Evolutionary conservation across 2,329 filamentous ascomycete species (phyloP).

Genomic region (Colletotrichum magnum): DNA sequence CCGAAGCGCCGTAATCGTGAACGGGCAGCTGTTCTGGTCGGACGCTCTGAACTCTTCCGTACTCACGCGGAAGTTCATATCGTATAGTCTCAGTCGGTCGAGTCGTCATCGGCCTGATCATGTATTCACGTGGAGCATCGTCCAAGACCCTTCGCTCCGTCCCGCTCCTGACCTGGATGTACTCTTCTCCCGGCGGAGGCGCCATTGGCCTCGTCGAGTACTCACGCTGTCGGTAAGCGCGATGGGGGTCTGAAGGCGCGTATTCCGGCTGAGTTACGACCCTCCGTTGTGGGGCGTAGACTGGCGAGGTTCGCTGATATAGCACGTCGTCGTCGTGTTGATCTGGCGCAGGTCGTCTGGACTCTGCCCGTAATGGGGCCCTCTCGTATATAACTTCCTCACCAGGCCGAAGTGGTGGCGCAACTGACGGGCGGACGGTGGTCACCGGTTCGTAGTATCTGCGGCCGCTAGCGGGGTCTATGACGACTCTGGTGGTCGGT

Average conservation of each 20-base stretch:
- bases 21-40: conserved; percentile 55
- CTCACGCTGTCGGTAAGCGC: conserved; percentile 70
- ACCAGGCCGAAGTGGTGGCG: conserved; percentile 57
- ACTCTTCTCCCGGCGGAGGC: conserved; percentile 57
- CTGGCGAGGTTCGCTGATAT: conserved; percentile 67
- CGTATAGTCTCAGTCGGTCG: conserved; percentile 64
- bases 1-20: conserved; percentile 63
- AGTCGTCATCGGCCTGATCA: conserved; percentile 69
- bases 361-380: conserved; percentile 64
- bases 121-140: conserved; percentile 66
- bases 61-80: conserved; percentile 58
- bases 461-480: conserved; percentile 83
- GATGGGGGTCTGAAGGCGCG: conserved; percentile 63
- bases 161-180: conserved; percentile 62
- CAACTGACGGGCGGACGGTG: conserved; percentile 66
- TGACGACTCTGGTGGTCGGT: conserved; percentile 76
- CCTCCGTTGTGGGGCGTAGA: conserved; percentile 64
- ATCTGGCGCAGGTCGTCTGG: conserved; percentile 63
- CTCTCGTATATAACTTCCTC: conserved; percentile 79
- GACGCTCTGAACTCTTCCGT: conserved; percentile 60
- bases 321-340: conserved; percentile 66
- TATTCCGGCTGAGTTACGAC: conserved; percentile 76
- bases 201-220: conserved; percentile 66
- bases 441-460: conserved; percentile 76
- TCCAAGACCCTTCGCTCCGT: conserved; percentile 59